Conservation (phyloP, 2,329 filamentous ascomycete genomes). For the Nemania sp. region DNA sequence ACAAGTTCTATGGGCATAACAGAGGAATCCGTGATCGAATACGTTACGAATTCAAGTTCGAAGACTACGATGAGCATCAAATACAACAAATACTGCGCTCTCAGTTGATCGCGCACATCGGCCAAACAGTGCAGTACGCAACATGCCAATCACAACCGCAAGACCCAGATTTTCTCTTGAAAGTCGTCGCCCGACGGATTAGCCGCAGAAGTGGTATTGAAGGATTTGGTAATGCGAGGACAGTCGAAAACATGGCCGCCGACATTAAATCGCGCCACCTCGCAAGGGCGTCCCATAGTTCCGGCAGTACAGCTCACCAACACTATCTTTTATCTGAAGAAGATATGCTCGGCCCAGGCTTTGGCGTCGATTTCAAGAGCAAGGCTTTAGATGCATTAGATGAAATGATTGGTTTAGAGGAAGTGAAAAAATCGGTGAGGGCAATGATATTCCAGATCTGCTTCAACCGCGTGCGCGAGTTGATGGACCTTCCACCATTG, state of each 20-base stretch:
- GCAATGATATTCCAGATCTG: background rate
- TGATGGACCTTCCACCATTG: background rate
- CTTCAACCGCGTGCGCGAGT: constrained; percentile 2
- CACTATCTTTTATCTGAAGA: background rate
- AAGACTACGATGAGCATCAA: constrained; percentile 9
- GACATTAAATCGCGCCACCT: background rate
- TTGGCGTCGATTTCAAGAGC: background rate
- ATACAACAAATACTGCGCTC: background rate
- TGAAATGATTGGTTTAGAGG: constrained; percentile 8
- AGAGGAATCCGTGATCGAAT: background rate
- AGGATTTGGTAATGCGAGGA: constrained; percentile 6
- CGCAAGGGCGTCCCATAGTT: background rate
- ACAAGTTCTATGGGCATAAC: constrained; percentile 10
- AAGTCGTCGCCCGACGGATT: constrained; percentile 8
- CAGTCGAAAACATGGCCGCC: background rate
- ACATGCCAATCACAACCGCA: background rate
- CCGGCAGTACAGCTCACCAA: too few relatives aligned
- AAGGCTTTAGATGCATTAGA: constrained; percentile 7
- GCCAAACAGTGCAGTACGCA: background rate
- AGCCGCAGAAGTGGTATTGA: background rate
- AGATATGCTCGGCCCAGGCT: constrained; percentile 1
- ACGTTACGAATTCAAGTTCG: constrained; percentile 1
- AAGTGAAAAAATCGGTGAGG: constrained; percentile 8
- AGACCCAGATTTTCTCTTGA: constrained; percentile 2
- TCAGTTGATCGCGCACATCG: background rate